A percentile compares a stretch with the other conserved stretches of the same genome.
These are phyloP conservation scores for Amanita pseudoporphyria DNA, from an alignment of 768 basidiomycete genomes.

Conservation along the genomic window DNA sequence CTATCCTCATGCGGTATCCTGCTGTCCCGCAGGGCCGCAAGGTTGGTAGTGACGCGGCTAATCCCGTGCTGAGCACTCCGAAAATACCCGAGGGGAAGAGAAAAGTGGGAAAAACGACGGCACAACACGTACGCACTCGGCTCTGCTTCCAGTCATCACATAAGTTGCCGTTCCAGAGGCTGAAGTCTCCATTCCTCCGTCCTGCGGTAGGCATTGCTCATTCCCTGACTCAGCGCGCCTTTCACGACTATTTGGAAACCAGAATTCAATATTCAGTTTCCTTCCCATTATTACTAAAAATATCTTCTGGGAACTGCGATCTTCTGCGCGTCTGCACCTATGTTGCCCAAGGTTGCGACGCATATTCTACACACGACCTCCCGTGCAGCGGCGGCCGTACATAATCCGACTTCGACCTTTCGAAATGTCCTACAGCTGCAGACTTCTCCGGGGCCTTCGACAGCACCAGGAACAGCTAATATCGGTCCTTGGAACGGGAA, in stretches of 20 bases:
- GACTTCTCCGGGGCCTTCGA: slow-evolving; percentile 37
- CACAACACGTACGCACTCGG: slow-evolving; percentile 1
- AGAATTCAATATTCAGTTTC: neutral
- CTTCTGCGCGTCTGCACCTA: slow-evolving; percentile 19
- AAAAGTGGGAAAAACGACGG: neutral
- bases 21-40: too few species aligned
- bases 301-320: neutral
- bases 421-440: slow-evolving; percentile 71
- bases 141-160: neutral
- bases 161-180: neutral
- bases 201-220: neutral
- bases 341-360: slow-evolving; percentile 82
- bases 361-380: slow-evolving; percentile 67
- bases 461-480: slow-evolving; percentile 22
- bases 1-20: too few species aligned
- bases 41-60: too few species aligned
- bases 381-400: slow-evolving; percentile 67
- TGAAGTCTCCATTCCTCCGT: neutral
- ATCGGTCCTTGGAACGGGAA: slow-evolving; percentile 33
- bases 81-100: neutral
- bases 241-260: neutral
- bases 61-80: neutral
- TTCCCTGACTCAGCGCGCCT: neutral
- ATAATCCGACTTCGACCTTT: slow-evolving; percentile 61
- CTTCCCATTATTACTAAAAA: neutral